phyloP scores from a whole-genome alignment of 169 alveolate genomes.

The Eimeria praecox region DNA sequence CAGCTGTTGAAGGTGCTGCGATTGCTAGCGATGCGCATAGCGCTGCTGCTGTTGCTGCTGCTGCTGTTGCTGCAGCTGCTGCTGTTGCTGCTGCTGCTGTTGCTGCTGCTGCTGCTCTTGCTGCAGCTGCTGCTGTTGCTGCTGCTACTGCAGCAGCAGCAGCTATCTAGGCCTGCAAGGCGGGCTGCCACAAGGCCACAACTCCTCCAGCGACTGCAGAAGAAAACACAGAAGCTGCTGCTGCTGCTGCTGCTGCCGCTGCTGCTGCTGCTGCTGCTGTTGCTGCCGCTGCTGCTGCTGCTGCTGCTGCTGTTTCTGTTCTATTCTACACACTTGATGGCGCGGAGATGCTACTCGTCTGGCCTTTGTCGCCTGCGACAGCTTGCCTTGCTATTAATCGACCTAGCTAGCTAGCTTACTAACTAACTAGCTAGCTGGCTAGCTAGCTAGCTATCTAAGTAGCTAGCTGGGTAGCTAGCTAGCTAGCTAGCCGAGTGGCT shows the following conservation, averaged over 20 bases:
- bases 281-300: conserved; percentile 15
- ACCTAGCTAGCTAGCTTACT: too few species aligned
- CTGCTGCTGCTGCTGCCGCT: conserved; percentile 13
- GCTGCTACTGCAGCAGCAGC: not conserved
- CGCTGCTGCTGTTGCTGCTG: too few species aligned
- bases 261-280: conserved; percentile 15
- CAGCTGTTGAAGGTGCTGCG: not conserved
- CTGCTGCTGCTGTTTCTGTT: not conserved
- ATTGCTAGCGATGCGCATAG: too few species aligned
- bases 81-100: not conserved
- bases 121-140: not conserved
- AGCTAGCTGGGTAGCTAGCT: too few species aligned
- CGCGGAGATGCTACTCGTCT: too few species aligned
- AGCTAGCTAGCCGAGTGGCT: too few species aligned
- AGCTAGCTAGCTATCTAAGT: too few species aligned
- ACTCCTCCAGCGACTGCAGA: conserved; percentile 54
- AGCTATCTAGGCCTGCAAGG: not conserved
- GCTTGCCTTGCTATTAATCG: too few species aligned
- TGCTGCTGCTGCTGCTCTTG: not conserved
- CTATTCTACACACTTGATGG: not conserved
- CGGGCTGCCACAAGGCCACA: conserved; percentile 56
- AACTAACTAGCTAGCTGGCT: too few species aligned
- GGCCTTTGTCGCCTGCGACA: too few species aligned
- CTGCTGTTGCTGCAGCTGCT: not conserved
- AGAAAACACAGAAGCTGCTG: conserved; percentile 40